These are phyloP conservation scores for Chlorella sp. DNA, from an alignment of 139 green algal species.

Conservation along the genomic window DNA sequence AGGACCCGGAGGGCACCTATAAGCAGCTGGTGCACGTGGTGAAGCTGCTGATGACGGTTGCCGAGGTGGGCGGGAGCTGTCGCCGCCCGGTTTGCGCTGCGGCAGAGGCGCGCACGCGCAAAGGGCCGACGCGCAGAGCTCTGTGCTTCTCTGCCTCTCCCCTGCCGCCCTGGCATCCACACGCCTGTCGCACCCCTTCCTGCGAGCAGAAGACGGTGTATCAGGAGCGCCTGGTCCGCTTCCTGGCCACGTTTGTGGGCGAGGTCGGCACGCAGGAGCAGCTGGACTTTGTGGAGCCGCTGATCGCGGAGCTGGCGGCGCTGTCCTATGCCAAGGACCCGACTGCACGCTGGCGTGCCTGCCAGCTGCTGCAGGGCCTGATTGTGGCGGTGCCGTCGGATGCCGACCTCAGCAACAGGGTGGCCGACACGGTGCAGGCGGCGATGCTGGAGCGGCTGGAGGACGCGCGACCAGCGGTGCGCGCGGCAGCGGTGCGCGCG, in stretches of 20 bases:
- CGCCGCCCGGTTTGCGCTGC: neutral
- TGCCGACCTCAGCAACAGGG: slow-evolving; percentile 39
- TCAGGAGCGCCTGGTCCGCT: slow-evolving; percentile 25
- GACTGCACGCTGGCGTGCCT: slow-evolving; percentile 43
- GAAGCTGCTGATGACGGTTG: slow-evolving; percentile 30
- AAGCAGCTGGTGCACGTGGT: slow-evolving; percentile 26
- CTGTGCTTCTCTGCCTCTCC: too few relatives aligned
- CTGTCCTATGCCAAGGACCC: slow-evolving; percentile 40
- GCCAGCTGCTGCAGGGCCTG: slow-evolving; percentile 47
- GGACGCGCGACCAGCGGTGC: slow-evolving; percentile 58
- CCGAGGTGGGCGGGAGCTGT: too few relatives aligned
- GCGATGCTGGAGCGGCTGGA: slow-evolving; percentile 53
- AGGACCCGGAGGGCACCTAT: slow-evolving; percentile 4
- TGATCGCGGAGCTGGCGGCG: slow-evolving; percentile 25
- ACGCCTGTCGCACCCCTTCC: neutral
- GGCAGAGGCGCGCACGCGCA: too few relatives aligned
- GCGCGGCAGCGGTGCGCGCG: slow-evolving; percentile 53
- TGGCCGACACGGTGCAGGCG: slow-evolving; percentile 36
- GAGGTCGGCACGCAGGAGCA: slow-evolving; percentile 16
- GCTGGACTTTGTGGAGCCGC: slow-evolving; percentile 40
- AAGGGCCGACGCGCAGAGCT: too few relatives aligned
- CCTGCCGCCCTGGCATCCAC: neutral
- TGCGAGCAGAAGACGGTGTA: slow-evolving; percentile 22
- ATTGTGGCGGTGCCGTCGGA: slow-evolving; percentile 37
- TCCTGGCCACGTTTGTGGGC: slow-evolving; percentile 41